Evolutionary conservation across 2,329 filamentous ascomycete genomes (phyloP).

Genomic region (Phaeosphaeria sp.): DNA sequence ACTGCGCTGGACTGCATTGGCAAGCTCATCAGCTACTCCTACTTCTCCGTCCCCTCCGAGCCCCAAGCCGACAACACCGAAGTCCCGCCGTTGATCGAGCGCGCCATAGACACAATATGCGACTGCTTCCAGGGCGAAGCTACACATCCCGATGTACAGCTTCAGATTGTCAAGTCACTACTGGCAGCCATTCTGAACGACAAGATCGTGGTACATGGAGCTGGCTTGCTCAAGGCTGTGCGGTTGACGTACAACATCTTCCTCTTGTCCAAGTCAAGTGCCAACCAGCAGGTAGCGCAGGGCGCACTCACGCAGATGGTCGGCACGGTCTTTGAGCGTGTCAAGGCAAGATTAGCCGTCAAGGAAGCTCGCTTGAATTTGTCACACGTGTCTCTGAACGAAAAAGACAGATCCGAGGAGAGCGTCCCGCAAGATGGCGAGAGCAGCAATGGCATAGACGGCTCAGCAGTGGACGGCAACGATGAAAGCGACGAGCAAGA

Average conservation of each 20-base stretch:
- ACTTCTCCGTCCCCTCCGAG: conserved; percentile 78
- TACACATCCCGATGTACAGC: conserved; percentile 88
- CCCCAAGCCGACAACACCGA: conserved; percentile 44
- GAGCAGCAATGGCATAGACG: conserved; percentile 31
- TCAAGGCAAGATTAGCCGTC: conserved; percentile 83
- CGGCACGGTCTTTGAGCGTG: conserved; percentile 94
- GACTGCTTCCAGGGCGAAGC: conserved; percentile 98
- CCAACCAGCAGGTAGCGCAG: conserved; percentile 96
- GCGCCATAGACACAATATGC: conserved; percentile 98
- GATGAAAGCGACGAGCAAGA: conserved; percentile 49
- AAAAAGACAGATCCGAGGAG: conserved; percentile 42
- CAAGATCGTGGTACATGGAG: conserved; percentile 97
- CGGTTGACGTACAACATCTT: conserved; percentile 99
- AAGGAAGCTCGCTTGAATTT: conserved; percentile 78
- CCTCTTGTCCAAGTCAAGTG: conserved; percentile 87
- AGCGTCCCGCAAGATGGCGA: conserved; percentile 33
- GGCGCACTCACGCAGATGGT: conserved; percentile 98
- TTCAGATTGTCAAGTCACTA: conserved; percentile 97
- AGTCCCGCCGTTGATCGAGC: conserved; percentile 83
- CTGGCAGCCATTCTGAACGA: conserved; percentile 95
- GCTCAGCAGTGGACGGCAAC: conserved; percentile 44
- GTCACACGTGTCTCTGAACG: conserved; percentile 53
- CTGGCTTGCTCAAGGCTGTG: conserved; percentile 93
- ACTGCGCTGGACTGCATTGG: conserved; percentile 96
- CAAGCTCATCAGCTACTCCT: conserved; percentile 98